phyloP scores from a whole-genome alignment of 83 land plant genomes.

The Diphasiastrum complanatum region DNA sequence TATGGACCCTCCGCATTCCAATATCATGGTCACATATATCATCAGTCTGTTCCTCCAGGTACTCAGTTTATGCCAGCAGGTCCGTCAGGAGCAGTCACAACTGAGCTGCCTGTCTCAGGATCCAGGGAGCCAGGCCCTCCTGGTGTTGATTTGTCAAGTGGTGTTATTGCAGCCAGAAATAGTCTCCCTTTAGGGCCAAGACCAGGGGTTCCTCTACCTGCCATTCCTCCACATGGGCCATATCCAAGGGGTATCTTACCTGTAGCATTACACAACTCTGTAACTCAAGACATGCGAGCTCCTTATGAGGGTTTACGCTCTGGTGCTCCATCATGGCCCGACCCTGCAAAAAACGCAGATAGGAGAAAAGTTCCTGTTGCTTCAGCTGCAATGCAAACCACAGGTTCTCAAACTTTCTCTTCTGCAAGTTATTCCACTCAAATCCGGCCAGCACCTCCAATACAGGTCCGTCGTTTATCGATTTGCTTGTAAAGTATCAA shows the following conservation, averaged over 20 bases:
- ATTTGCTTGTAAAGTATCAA: too few species aligned
- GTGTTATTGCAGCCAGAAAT: slow-evolving; percentile 10
- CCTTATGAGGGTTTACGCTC: slow-evolving; percentile 18
- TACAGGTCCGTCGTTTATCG: slow-evolving; percentile 29
- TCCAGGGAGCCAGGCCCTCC: slow-evolving; percentile 23
- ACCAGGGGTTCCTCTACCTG: slow-evolving; percentile 23
- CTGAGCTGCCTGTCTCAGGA: slow-evolving; percentile 19
- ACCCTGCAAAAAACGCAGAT: slow-evolving; percentile 26
- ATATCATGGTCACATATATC: slow-evolving; percentile 35
- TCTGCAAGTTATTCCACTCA: slow-evolving; percentile 20
- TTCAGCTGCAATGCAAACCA: slow-evolving; percentile 20
- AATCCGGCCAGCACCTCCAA: slow-evolving; percentile 24
- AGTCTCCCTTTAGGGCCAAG: slow-evolving; percentile 20
- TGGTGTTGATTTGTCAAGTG: slow-evolving; percentile 16
- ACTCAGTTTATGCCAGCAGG: slow-evolving; percentile 26
- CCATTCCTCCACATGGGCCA: slow-evolving; percentile 20
- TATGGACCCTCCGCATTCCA: slow-evolving; percentile 36
- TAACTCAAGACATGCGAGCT: slow-evolving; percentile 22
- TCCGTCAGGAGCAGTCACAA: slow-evolving; percentile 4
- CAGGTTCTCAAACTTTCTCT: slow-evolving; percentile 21
- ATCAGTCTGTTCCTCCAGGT: slow-evolving; percentile 29
- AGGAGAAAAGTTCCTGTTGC: slow-evolving; percentile 24
- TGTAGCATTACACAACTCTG: slow-evolving; percentile 17
- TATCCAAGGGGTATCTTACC: slow-evolving; percentile 34
- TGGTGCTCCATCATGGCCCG: slow-evolving; percentile 32